A percentile compares a stretch with the other conserved stretches of the same genome.
Evolutionary conservation across 2,329 filamentous ascomycete genomes (phyloP).

Genomic region (Cordyceps cateniannulata): DNA sequence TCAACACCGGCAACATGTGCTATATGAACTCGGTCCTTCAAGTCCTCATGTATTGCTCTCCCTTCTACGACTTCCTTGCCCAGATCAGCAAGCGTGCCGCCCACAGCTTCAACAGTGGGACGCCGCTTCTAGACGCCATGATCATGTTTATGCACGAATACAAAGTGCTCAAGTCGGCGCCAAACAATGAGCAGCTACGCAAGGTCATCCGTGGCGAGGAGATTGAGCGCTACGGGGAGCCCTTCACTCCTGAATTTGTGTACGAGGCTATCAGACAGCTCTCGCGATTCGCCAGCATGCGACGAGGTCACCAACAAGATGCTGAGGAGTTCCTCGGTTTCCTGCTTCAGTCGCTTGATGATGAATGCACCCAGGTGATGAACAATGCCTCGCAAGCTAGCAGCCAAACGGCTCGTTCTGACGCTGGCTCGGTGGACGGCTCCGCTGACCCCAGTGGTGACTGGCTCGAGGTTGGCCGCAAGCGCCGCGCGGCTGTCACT

Average conservation of each 20-base stretch:
- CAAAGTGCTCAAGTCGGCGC: constrained; percentile 73
- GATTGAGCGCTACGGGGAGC: constrained; percentile 82
- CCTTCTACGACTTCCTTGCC: constrained; percentile 91
- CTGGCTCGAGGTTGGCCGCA: constrained; percentile 91
- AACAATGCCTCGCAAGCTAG: constrained; percentile 19
- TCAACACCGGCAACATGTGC: constrained; percentile 98
- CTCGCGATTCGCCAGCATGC: constrained; percentile 86
- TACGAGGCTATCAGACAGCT: constrained; percentile 87
- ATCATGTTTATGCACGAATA: constrained; percentile 96
- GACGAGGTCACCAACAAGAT: constrained; percentile 94
- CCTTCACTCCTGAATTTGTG: constrained; percentile 89
- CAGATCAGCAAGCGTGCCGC: constrained; percentile 76
- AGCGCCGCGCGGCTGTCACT: constrained; percentile 81
- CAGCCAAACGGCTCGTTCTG: constrained; percentile 29
- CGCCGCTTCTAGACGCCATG: constrained; percentile 89
- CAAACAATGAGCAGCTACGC: constrained; percentile 65
- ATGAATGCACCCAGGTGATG: constrained; percentile 81
- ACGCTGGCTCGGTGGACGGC: constrained; percentile 22
- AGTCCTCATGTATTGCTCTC: constrained; percentile 86
- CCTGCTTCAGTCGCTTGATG: constrained; percentile 83
- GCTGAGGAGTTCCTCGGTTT: constrained; percentile 96
- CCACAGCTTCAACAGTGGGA: constrained; percentile 92
- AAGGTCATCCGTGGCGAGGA: constrained; percentile 73
- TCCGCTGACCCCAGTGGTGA: constrained; percentile 35
- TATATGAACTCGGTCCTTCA: constrained; percentile 99